Evolutionary conservation across 2,329 filamentous ascomycete genomes (phyloP), one percentile per base, ranked within the genome.

Genomic region (Phyllosticta citribraziliensis): DNA sequence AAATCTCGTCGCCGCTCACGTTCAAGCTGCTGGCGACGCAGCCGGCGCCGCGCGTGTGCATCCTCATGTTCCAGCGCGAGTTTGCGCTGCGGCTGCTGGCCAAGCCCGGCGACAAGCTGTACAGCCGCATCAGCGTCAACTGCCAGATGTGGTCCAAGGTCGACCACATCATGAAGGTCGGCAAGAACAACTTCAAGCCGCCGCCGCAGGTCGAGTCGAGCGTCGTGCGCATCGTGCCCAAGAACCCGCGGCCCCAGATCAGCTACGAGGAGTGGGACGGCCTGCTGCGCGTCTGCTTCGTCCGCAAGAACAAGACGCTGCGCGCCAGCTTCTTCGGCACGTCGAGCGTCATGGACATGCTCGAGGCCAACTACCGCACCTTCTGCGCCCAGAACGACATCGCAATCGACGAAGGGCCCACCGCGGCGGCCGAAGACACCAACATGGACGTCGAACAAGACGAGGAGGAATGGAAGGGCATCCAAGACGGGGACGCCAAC

Each of bases 21-120:
- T 97, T 97, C 81, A 87, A 93, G 75, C 85, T 97, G 55, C 83
- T 97, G 57, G 84, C 89, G 27, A 85, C 93, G 65, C 85, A 84
- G 4, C 91, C 91, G 52, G 87, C 91, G 0, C 94, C 94, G 0
- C 80, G 93, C 35, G 86, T 85, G 63, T 92, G 88, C 67, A 84
- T 97, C 65, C 90, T 97, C 76, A 96, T 96, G 91, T 94, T 96
- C 70, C 93, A 97, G 78, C 86, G 91, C 70, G 93, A 97, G 76
- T 97, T 97, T 70, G 92, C 92, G 19, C 86, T 96, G 73, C 85
- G 93, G 50, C 79, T 97, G 40, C 93, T 95, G 61, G 94, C 94
- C 14, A 87, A 88, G 53, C 90, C 93, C 0, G 90, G 90, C 9
- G 92, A 97, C 70, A 84, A 91, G 58, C 84, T 97, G 9, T 97